Conservation (phyloP, 495 filamentous ascomycete species). For the Lineolata rhizophorae region DNA sequence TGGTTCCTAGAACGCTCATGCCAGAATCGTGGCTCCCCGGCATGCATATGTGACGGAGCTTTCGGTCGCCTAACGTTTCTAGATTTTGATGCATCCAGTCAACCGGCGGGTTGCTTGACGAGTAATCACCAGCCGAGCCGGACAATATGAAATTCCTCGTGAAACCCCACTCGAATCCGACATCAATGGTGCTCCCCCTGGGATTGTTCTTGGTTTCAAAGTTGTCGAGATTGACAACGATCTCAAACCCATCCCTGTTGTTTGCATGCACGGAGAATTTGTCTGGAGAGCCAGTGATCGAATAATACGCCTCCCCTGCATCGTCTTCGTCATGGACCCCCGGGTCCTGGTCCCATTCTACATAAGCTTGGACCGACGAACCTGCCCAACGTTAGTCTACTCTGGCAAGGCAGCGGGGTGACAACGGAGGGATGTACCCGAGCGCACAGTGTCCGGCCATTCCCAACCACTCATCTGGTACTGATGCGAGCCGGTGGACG, state of each 20-base stretch:
- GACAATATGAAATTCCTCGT: slow-evolving; percentile 11
- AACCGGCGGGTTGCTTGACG: slow-evolving; percentile 1
- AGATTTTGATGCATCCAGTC: slow-evolving; percentile 13
- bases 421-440: slow-evolving; percentile 4
- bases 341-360: slow-evolving; percentile 5
- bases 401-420: neutral
- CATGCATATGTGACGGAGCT: slow-evolving; percentile 9
- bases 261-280: slow-evolving; percentile 5
- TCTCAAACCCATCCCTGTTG: slow-evolving; percentile 4
- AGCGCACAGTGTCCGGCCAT: slow-evolving; percentile 8
- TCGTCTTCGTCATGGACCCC: no score
- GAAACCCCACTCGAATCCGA: slow-evolving; percentile 8
- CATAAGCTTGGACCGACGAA: slow-evolving; percentile 6
- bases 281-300: slow-evolving; percentile 5
- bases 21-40: slow-evolving; percentile 12
- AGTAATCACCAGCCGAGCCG: slow-evolving; percentile 7
- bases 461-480: slow-evolving; percentile 12
- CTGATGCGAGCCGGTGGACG: slow-evolving; percentile 6
- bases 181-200: slow-evolving; percentile 6
- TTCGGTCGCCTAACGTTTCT: slow-evolving; percentile 7
- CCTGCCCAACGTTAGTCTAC: neutral
- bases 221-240: slow-evolving; percentile 6
- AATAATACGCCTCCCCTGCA: slow-evolving; percentile 10
- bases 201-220: slow-evolving; percentile 6
- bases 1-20: slow-evolving; percentile 6